phyloP scores from a whole-genome alignment of 331 rosid genomes.

The Prunus yedoensis region DNA sequence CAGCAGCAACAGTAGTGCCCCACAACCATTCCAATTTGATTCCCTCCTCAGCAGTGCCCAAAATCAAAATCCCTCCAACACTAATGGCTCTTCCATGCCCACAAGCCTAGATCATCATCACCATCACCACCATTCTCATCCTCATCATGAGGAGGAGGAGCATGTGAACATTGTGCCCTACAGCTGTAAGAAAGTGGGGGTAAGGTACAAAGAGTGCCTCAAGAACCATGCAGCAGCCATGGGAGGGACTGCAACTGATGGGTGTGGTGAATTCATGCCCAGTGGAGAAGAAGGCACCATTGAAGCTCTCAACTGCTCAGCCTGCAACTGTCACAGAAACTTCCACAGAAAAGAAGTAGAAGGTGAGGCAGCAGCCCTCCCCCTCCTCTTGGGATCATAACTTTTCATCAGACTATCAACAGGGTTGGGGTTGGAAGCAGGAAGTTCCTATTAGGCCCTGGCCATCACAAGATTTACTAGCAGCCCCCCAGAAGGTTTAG shows the following conservation, averaged over 20 bases:
- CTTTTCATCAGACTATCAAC: constrained; percentile 21
- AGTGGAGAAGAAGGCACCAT: constrained; percentile 68
- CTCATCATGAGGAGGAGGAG: constrained; percentile 2
- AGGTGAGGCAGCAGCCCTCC: constrained; percentile 31
- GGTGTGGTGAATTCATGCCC: constrained; percentile 94
- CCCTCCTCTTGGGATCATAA: constrained; percentile 21
- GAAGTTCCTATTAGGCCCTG: constrained; percentile 45
- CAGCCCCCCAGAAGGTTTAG: constrained; percentile 28
- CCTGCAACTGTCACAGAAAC: constrained; percentile 85
- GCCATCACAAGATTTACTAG: constrained; percentile 29
- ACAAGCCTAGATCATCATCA: constrained; percentile 4
- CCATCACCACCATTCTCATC: not conserved
- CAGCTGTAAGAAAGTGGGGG: constrained; percentile 27
- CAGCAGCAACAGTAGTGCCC: constrained; percentile 7
- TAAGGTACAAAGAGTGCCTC: constrained; percentile 70
- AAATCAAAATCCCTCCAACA: constrained; percentile 29
- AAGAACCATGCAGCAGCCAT: constrained; percentile 90
- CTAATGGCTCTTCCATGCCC: constrained; percentile 37
- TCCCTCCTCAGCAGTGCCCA: constrained; percentile 33
- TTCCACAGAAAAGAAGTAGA: constrained; percentile 77
- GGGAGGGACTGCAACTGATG: constrained; percentile 89
- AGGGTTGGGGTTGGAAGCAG: constrained; percentile 20
- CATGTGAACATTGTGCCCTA: not conserved
- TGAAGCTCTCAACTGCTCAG: constrained; percentile 78
- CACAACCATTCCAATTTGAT: constrained; percentile 33